Evolutionary conservation across 805 yeast species (phyloP).

Genomic region (Yarrowia deformans): DNA sequence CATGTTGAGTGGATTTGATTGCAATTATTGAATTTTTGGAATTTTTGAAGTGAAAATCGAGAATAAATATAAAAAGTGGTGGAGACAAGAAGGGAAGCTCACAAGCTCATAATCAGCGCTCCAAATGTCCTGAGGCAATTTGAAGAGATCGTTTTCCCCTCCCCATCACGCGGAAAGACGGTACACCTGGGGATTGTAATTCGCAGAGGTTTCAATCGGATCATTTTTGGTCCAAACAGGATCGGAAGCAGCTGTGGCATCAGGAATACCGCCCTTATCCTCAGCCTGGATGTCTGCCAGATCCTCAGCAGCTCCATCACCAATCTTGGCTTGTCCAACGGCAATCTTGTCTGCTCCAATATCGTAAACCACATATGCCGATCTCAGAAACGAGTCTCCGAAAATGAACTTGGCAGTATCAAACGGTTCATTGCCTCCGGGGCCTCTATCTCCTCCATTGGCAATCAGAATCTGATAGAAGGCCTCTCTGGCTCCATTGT

Average conservation of each 20-base stretch:
- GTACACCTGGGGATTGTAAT: neutral
- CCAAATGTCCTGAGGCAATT: too few relatives aligned
- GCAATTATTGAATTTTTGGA: too few relatives aligned
- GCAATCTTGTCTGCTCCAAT: conserved; percentile 63
- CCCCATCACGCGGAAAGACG: neutral
- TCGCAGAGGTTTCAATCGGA: conserved; percentile 1
- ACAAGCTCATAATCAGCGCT: too few relatives aligned
- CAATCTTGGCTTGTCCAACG: conserved; percentile 58
- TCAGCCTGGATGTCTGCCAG: neutral
- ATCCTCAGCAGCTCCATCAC: neutral
- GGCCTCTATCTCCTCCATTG: conserved; percentile 15
- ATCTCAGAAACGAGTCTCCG: conserved; percentile 69
- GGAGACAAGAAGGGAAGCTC: too few relatives aligned
- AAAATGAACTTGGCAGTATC: conserved; percentile 50
- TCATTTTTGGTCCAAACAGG: conserved; percentile 3
- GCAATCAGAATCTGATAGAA: conserved; percentile 11
- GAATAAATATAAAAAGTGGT: too few relatives aligned
- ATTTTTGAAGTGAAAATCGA: too few relatives aligned
- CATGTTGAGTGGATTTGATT: too few relatives aligned
- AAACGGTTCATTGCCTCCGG: conserved; percentile 61
- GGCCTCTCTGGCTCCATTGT: neutral
- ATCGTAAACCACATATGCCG: conserved; percentile 71
- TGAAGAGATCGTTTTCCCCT: too few relatives aligned
- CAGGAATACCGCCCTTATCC: conserved; percentile 6
- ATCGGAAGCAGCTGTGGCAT: conserved; percentile 11